Evolutionary conservation across 2,329 filamentous ascomycete genomes (phyloP).

Genomic region (Ceratocystis alfenasii): DNA sequence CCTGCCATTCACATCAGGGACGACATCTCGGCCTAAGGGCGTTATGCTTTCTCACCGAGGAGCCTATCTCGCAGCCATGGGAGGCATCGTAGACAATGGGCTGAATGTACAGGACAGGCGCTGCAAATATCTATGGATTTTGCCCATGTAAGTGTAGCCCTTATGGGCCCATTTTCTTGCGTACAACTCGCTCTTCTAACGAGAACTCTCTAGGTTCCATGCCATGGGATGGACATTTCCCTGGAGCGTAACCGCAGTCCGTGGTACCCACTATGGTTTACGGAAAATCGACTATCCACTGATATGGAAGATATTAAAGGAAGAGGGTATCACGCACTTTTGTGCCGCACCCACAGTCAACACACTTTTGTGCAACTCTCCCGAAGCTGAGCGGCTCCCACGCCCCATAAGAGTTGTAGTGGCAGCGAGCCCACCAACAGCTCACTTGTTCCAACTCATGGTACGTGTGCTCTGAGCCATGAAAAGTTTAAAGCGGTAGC

Average conservation of each 20-base stretch:
- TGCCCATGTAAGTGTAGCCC: slow-evolving; percentile 67
- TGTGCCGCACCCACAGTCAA: slow-evolving; percentile 95
- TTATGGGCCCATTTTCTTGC: not conserved
- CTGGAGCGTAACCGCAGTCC: slow-evolving; percentile 82
- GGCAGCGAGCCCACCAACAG: slow-evolving; percentile 79
- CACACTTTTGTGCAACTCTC: slow-evolving; percentile 72
- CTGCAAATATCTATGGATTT: slow-evolving; percentile 79
- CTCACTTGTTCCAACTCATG: slow-evolving; percentile 90
- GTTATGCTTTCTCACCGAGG: slow-evolving; percentile 86
- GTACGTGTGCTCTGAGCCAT: slow-evolving; percentile 31
- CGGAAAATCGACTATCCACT: slow-evolving; percentile 89
- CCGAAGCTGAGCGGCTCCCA: slow-evolving; percentile 58
- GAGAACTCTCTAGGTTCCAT: slow-evolving; percentile 40
- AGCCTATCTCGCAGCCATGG: slow-evolving; percentile 71
- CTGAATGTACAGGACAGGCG: slow-evolving; percentile 58
- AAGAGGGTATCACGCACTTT: slow-evolving; percentile 84
- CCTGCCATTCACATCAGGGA: slow-evolving; percentile 87
- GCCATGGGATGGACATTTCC: slow-evolving; percentile 75
- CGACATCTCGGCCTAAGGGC: slow-evolving; percentile 82
- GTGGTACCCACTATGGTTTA: slow-evolving; percentile 90
- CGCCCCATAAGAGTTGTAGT: slow-evolving; percentile 75
- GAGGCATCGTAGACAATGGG: slow-evolving; percentile 78
- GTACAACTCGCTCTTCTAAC: not conserved
- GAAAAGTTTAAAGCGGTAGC: not conserved
- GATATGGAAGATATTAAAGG: slow-evolving; percentile 80